Evolutionary conservation across 208 protist species (phyloP).

Genomic region (Crithidia bombi): DNA sequence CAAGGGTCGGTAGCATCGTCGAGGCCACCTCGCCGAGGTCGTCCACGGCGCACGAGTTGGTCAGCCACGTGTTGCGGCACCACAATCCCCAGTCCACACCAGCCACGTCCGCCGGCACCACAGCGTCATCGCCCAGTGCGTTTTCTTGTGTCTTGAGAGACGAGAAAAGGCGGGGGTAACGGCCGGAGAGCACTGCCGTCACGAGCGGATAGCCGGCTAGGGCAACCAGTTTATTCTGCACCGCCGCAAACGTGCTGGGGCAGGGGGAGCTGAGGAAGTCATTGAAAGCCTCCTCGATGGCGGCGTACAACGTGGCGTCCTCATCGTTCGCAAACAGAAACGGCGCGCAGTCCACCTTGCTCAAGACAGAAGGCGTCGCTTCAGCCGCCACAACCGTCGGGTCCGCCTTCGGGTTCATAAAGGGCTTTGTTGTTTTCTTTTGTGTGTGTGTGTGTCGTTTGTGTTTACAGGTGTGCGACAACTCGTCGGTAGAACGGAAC

Average conservation of each 20-base stretch:
- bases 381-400: not conserved
- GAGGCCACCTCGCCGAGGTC: conserved; percentile 23
- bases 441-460: conserved; percentile 15
- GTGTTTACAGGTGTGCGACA: not conserved
- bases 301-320: conserved; percentile 24
- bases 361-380: not conserved
- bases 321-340: conserved; percentile 23
- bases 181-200: conserved; percentile 25
- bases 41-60: conserved; percentile 35
- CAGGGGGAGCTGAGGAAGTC: conserved; percentile 11
- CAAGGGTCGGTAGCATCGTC: conserved; percentile 13
- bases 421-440: not conserved
- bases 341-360: conserved; percentile 27
- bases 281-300: conserved; percentile 19
- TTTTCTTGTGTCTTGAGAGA: conserved; percentile 3
- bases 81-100: conserved; percentile 26
- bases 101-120: conserved; percentile 9
- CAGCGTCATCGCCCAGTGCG: not conserved
- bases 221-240: conserved; percentile 17
- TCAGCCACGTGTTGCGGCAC: conserved; percentile 38
- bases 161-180: conserved; percentile 32
- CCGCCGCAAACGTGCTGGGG: not conserved
- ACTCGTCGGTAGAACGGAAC: too few relatives aligned
- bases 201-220: conserved; percentile 24
- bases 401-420: not conserved